Percentiles rank a stretch among this genome's conserved stretches.
phyloP scores from a whole-genome alignment of 495 filamentous ascomycete genomes.

The Diplogelasinospora grovesii region DNA sequence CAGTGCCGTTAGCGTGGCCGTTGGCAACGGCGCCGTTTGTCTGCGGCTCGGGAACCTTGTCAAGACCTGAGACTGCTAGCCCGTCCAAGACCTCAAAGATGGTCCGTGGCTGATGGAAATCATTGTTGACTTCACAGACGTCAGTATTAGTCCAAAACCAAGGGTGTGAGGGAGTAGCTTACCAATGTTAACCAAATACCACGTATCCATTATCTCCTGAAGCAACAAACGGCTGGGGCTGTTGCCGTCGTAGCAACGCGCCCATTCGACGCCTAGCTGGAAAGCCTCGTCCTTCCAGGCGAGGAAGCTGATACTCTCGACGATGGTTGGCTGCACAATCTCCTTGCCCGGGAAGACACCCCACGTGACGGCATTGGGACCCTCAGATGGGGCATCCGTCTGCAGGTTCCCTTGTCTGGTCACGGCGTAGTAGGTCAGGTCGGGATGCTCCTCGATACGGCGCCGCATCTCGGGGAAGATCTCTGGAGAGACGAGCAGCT shows the following conservation, averaged over 20 bases:
- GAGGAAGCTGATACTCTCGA: slow-evolving; percentile 94
- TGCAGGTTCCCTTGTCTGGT: slow-evolving; percentile 70
- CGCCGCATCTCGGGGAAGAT: slow-evolving; percentile 70
- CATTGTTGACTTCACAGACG: slow-evolving; percentile 71
- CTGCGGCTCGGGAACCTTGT: slow-evolving; percentile 28
- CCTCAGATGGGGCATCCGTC: slow-evolving; percentile 78
- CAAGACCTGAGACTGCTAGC: slow-evolving; percentile 59
- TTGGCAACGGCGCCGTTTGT: slow-evolving; percentile 13
- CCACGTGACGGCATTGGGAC: slow-evolving; percentile 97
- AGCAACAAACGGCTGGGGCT: slow-evolving; percentile 81
- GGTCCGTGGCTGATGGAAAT: slow-evolving; percentile 72
- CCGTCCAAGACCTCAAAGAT: slow-evolving; percentile 86
- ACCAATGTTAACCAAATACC: slow-evolving; percentile 96
- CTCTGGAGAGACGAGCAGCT: slow-evolving; percentile 76
- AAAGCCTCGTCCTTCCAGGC: slow-evolving; percentile 99
- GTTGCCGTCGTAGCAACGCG: slow-evolving; percentile 71
- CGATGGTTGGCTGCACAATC: slow-evolving; percentile 98
- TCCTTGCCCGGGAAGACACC: slow-evolving; percentile 98
- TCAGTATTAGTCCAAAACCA: slow-evolving; percentile 3
- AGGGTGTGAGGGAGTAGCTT: slow-evolving; percentile 20
- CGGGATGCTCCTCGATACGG: slow-evolving; percentile 69
- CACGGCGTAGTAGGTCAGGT: slow-evolving; percentile 90
- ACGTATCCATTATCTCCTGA: slow-evolving; percentile 74
- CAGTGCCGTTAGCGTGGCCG: slow-evolving; percentile 10
- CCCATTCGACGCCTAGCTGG: slow-evolving; percentile 88